Evolutionary conservation across 2,329 filamentous ascomycete genomes (phyloP), one percentile per base, ranked within the genome.

Genomic region (Colletotrichum viniferum): DNA sequence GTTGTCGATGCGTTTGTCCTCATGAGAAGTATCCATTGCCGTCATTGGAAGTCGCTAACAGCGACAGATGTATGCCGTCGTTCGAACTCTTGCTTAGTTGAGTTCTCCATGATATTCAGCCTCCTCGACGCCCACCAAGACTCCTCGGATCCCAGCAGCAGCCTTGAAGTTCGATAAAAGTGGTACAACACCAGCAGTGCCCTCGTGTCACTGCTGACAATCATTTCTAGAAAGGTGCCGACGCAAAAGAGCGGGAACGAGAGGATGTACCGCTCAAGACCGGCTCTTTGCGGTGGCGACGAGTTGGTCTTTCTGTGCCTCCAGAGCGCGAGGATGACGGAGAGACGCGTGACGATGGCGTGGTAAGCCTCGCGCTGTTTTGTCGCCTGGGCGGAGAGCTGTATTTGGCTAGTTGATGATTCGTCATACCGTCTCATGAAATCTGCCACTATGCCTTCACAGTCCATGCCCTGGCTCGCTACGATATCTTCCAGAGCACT

Each of bases 241-340:
- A 78, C 78, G 70, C 78, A 81, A 52, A 82, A 75, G 62, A 82
- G 79, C 10, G 81, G 79, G 61, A 83, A 81, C 13, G 78, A 78
- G 58, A 81, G 75, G 62, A 81, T 74, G 69, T 78, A 80, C 28
- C 79, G 77, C 77, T 80, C 79, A 10, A 80, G 55, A 62, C 82
- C 79, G 7, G 65, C 56, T 14, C 55, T 65, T 28, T 30, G 52
- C 12, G 30, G 52, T 3, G 65, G 60, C 8, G 38, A 48, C 10
- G 38, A 12, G 30, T 67, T 74, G 21, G 71, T 38, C 10, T 43
- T 32, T 32, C 43, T 63, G 21, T 74, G 2, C 2, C 38, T 18
- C 52, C 32, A 34, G 65, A 76, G 71, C 21, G 71, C 75, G 14
- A 81, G 28, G 5, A 80, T 56, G 12, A 79, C 74, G 0, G 79